Evolutionary conservation across 345 rosid species (phyloP).

Genomic region (Pistacia vera): DNA sequence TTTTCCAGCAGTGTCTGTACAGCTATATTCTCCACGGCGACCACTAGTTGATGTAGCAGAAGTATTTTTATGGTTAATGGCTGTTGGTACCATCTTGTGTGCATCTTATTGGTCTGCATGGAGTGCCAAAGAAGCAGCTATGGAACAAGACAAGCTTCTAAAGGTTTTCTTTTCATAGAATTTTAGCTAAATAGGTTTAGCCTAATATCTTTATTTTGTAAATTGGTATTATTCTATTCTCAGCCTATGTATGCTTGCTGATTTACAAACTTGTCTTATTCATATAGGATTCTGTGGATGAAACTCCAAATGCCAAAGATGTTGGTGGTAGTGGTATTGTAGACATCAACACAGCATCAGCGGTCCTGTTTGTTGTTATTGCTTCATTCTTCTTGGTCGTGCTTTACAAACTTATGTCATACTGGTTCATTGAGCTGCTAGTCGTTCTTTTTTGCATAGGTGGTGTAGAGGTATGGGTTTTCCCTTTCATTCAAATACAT

Average conservation of each 20-base stretch:
- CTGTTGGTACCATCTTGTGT: conserved; percentile 87
- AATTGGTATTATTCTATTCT: neutral
- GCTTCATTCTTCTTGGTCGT: conserved; percentile 94
- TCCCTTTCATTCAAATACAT: neutral
- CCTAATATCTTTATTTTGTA: conserved; percentile 1
- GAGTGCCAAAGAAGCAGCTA: conserved; percentile 91
- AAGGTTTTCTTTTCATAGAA: conserved; percentile 53
- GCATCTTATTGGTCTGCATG: conserved; percentile 99
- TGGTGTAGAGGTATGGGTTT: conserved; percentile 82
- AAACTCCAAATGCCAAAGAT: conserved; percentile 48
- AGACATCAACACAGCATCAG: conserved; percentile 78
- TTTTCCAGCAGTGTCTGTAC: conserved; percentile 72
- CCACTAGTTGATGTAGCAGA: conserved; percentile 94
- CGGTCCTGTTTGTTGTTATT: conserved; percentile 71
- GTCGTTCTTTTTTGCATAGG: conserved; percentile 98
- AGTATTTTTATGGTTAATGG: conserved; percentile 99
- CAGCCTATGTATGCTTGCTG: conserved; percentile 9
- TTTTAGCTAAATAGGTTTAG: neutral
- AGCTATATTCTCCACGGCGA: conserved; percentile 88
- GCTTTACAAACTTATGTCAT: conserved; percentile 92
- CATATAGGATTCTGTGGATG: conserved; percentile 77
- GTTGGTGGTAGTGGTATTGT: conserved; percentile 60
- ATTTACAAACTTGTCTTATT: conserved; percentile 22
- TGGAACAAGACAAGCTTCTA: conserved; percentile 78
- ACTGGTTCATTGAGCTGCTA: conserved; percentile 89